A percentile compares a stretch with the other conserved stretches of the same genome.
These are phyloP conservation scores for Suillus alpinus DNA, from an alignment of 768 basidiomycete species.

Conservation along the genomic window DNA sequence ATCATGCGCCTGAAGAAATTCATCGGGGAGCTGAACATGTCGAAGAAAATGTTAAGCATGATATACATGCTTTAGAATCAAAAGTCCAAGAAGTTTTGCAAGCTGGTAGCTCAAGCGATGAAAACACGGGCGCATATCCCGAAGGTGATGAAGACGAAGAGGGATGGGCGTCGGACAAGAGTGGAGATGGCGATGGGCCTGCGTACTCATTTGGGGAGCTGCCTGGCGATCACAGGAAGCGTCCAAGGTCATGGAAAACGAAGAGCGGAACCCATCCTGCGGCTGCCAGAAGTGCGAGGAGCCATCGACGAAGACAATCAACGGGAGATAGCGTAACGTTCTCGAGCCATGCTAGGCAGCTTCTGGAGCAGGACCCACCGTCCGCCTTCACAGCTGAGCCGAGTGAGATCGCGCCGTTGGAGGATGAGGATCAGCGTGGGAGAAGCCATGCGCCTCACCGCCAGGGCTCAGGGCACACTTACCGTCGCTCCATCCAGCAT, in stretches of 20 bases:
- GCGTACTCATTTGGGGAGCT: slow-evolving; percentile 9
- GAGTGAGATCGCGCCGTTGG: neutral
- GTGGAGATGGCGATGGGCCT: slow-evolving; percentile 24
- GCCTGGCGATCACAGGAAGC: slow-evolving; percentile 19
- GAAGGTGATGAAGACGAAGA: slow-evolving; percentile 47
- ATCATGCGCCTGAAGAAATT: slow-evolving; percentile 15
- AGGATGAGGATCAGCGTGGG: slow-evolving; percentile 19
- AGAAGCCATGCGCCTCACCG: slow-evolving; percentile 17
- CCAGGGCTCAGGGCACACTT: slow-evolving; percentile 11
- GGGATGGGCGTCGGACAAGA: slow-evolving; percentile 63
- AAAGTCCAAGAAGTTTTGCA: slow-evolving; percentile 11
- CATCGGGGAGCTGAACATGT: slow-evolving; percentile 25
- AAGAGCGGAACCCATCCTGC: slow-evolving; percentile 10
- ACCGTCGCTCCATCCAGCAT: slow-evolving; percentile 24
- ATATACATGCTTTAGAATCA: slow-evolving; percentile 14
- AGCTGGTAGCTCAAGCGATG: slow-evolving; percentile 7
- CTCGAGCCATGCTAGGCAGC: slow-evolving; percentile 6
- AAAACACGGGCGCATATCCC: slow-evolving; percentile 3
- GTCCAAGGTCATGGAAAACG: slow-evolving; percentile 22
- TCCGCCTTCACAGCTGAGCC: neutral
- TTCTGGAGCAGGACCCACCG: neutral
- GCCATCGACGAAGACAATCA: slow-evolving; percentile 12
- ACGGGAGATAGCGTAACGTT: slow-evolving; percentile 12
- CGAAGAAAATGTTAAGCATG: slow-evolving; percentile 15
- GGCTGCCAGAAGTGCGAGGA: slow-evolving; percentile 6